Evolutionary conservation across 108 stramenopile genomes (phyloP).

Genomic region (Fistulifera pelliculosa): DNA sequence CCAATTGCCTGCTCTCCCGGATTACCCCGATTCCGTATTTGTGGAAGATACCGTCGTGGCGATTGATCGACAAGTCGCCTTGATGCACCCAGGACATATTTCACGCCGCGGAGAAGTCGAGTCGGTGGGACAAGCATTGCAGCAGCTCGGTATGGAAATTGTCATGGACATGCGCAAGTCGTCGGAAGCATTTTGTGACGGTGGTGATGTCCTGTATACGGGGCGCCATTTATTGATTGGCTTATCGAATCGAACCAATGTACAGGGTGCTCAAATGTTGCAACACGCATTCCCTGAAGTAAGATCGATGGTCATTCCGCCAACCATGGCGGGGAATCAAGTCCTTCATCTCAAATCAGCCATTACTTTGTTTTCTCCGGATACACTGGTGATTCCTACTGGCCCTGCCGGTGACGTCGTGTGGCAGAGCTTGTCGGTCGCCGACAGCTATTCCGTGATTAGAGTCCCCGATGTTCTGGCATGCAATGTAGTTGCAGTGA

Average conservation of each 20-base stretch:
- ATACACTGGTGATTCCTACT: conserved; percentile 41
- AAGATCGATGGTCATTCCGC: conserved; percentile 22
- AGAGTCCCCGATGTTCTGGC: conserved; percentile 43
- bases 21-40: conserved; percentile 56
- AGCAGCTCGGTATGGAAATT: conserved; percentile 26
- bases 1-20: conserved; percentile 33
- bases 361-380: conserved; percentile 47
- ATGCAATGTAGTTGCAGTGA: conserved; percentile 57
- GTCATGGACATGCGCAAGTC: conserved; percentile 38
- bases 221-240: conserved; percentile 64
- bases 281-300: conserved; percentile 21
- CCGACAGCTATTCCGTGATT: conserved; percentile 25
- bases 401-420: conserved; percentile 26
- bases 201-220: conserved; percentile 63
- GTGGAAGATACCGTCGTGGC: conserved; percentile 69
- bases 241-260: conserved; percentile 47
- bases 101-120: conserved; percentile 54
- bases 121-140: conserved; percentile 23
- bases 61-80: conserved; percentile 32
- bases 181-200: conserved; percentile 34
- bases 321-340: conserved; percentile 2
- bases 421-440: conserved; percentile 26
- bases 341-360: conserved; percentile 66
- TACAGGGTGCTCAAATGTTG: conserved; percentile 26
- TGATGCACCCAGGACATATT: conserved; percentile 40